Conservation (phyloP, 2,329 filamentous ascomycete genomes). For the Orbilia ellipsospora region DNA sequence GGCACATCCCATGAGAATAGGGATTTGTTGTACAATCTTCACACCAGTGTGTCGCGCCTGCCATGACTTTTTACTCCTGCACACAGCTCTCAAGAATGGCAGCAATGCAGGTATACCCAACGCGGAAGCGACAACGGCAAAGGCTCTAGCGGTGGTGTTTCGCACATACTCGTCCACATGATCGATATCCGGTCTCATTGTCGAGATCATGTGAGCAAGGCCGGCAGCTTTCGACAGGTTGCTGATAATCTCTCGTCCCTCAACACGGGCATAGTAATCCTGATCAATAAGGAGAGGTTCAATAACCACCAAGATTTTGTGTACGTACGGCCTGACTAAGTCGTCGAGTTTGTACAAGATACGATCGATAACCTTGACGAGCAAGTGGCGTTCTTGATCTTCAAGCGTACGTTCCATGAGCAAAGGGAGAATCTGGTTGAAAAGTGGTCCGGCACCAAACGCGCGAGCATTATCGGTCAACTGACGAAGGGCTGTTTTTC, state of each 20-base stretch:
- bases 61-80: slow-evolving; percentile 98
- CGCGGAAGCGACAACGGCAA: slow-evolving; percentile 95
- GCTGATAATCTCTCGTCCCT: slow-evolving; percentile 98
- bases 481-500: slow-evolving; percentile 96
- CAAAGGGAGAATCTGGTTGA: slow-evolving; percentile 95
- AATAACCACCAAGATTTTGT: slow-evolving; percentile 98
- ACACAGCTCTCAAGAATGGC: slow-evolving; percentile 94
- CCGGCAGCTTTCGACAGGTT: slow-evolving; percentile 97
- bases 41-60: slow-evolving; percentile 97
- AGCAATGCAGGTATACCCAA: slow-evolving; percentile 94
- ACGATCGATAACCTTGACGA: slow-evolving; percentile 99
- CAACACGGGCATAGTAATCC: slow-evolving; percentile 98
- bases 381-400: slow-evolving; percentile 95
- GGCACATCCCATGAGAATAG: slow-evolving; percentile 97
- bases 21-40: slow-evolving; percentile 99
- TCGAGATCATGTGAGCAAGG: slow-evolving; percentile 98
- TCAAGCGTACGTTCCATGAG: slow-evolving; percentile 99
- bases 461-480: slow-evolving; percentile 96
- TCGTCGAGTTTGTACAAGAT: slow-evolving; percentile 99
- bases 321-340: slow-evolving; percentile 92
- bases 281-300: slow-evolving; percentile 99
- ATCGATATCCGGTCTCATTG: slow-evolving; percentile 98
- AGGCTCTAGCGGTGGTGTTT: slow-evolving; percentile 96
- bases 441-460: slow-evolving; percentile 92
- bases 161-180: slow-evolving; percentile 98